Evolutionary conservation across 2,329 filamentous ascomycete species (phyloP).

Genomic region (Fusarium palustre): DNA sequence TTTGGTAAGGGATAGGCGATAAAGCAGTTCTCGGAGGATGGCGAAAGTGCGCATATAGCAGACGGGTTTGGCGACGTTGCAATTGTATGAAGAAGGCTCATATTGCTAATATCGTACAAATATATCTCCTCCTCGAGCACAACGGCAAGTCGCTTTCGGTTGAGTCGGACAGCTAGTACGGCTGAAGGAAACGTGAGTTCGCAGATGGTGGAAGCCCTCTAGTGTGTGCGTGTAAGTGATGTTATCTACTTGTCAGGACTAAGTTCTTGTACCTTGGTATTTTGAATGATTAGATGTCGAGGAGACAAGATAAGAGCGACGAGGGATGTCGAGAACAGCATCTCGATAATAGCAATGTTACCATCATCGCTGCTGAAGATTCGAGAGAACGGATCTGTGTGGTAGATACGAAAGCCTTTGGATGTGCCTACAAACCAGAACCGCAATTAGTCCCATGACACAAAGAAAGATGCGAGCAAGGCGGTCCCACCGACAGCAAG

Average conservation of each 20-base stretch:
- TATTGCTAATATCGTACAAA: slow-evolving; percentile 98
- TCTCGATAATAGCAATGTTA: slow-evolving; percentile 96
- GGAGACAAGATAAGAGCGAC: slow-evolving; percentile 94
- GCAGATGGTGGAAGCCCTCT: slow-evolving; percentile 87
- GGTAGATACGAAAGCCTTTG: slow-evolving; percentile 95
- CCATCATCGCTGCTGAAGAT: slow-evolving; percentile 95
- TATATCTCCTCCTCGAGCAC: slow-evolving; percentile 97
- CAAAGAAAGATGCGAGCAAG: slow-evolving; percentile 9
- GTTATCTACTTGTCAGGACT: neutral
- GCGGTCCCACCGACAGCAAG: slow-evolving; percentile 83
- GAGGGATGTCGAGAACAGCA: slow-evolving; percentile 98
- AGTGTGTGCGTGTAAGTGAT: slow-evolving; percentile 35
- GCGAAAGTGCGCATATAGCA: slow-evolving; percentile 91
- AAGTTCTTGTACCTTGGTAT: slow-evolving; percentile 81
- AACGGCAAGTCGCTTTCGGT: slow-evolving; percentile 92
- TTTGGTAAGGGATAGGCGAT: slow-evolving; percentile 92
- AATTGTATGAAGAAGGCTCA: slow-evolving; percentile 93
- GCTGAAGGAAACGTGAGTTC: slow-evolving; percentile 98
- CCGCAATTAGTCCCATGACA: slow-evolving; percentile 19
- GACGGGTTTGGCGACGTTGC: slow-evolving; percentile 93
- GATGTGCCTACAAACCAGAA: slow-evolving; percentile 74
- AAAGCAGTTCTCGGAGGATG: slow-evolving; percentile 95
- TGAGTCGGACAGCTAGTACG: slow-evolving; percentile 91
- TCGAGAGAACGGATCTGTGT: slow-evolving; percentile 94
- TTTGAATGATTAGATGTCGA: slow-evolving; percentile 92